phyloP scores from a whole-genome alignment of 1,284 basidiomycete species.

The Ceratobasidium sp. region DNA sequence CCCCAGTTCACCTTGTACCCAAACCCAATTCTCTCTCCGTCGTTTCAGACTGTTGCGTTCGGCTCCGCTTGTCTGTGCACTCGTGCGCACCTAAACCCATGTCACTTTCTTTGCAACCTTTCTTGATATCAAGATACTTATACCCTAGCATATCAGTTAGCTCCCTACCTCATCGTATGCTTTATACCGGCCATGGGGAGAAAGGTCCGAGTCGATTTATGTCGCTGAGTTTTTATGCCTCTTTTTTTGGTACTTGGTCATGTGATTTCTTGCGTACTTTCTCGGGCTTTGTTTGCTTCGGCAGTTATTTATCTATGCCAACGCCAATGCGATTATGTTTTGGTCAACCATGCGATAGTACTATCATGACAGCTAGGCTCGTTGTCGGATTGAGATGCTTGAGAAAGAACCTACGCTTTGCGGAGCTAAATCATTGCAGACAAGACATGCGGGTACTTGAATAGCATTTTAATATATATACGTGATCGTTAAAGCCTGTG shows the following conservation, averaged over 20 bases:
- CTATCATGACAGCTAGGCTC: too few species aligned
- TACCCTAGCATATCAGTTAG: constrained; percentile 37
- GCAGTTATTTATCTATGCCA: constrained; percentile 23
- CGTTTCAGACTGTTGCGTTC: constrained; percentile 10
- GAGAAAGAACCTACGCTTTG: too few species aligned
- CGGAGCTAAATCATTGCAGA: too few species aligned
- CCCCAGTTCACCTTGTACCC: constrained; percentile 17
- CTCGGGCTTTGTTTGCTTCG: constrained; percentile 12
- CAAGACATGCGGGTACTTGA: too few species aligned
- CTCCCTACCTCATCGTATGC: constrained; percentile 28
- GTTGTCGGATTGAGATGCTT: too few species aligned
- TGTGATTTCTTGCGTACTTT: constrained; percentile 21
- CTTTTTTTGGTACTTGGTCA: constrained; percentile 19
- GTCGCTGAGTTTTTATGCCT: constrained; percentile 3
- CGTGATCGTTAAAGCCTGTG: neutral
- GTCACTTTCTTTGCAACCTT: constrained; percentile 29
- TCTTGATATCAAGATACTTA: constrained; percentile 39
- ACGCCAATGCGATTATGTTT: constrained; percentile 33
- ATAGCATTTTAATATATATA: neutral
- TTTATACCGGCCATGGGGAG: neutral
- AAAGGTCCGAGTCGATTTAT: constrained; percentile 1
- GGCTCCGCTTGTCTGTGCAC: constrained; percentile 26
- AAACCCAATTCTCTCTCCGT: neutral
- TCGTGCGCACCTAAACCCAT: constrained; percentile 31
- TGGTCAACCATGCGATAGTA: neutral